Evolutionary conservation across 2,329 filamentous ascomycete genomes (phyloP).

Genomic region (Ceratocystis huliohia): DNA sequence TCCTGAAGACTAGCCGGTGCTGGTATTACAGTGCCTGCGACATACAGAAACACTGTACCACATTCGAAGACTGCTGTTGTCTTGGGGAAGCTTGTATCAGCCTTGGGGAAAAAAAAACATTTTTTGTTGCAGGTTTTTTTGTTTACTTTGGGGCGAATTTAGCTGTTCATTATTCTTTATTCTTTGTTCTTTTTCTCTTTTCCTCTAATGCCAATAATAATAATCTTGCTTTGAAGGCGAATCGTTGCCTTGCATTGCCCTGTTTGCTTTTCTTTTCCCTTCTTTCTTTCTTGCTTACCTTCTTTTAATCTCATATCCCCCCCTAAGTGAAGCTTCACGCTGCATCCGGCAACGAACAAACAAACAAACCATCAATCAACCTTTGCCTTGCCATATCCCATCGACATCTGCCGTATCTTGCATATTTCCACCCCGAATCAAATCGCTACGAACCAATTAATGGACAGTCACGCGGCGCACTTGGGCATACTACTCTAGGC

Average conservation of each 20-base stretch:
- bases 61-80: neutral
- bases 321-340: neutral
- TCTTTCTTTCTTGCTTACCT: neutral
- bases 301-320: neutral
- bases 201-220: no score
- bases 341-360: no score
- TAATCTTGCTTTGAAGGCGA: neutral
- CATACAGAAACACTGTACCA: neutral
- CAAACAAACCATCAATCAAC: no score
- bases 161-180: neutral
- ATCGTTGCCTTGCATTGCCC: neutral
- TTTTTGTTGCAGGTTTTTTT: neutral
- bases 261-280: neutral
- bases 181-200: no score
- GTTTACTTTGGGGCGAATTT: neutral
- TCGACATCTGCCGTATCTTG: no score
- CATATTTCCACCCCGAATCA: no score
- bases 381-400: no score
- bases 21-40: neutral
- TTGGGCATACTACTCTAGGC: neutral
- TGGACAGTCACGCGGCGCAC: no score
- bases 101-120: conserved; percentile 4
- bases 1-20: no score
- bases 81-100: conserved; percentile 3
- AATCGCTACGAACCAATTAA: no score